Evolutionary conservation across 1,284 basidiomycete species (phyloP).

Genomic region (Cutaneotrichosporon sp.): DNA sequence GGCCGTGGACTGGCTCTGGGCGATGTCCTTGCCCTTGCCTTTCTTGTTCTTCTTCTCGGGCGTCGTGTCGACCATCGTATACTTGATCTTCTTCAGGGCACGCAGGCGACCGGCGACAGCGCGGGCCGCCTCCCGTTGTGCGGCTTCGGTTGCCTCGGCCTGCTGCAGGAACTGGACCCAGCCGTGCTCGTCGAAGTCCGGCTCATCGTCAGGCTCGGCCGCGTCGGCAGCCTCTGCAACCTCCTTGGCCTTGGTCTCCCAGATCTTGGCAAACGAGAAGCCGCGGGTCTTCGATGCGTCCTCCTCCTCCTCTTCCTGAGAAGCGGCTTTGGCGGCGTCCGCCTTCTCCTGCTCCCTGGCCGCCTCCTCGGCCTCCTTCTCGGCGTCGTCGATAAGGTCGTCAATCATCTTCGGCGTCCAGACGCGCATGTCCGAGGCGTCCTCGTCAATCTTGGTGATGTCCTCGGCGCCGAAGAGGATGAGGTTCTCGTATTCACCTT

Average conservation of each 20-base stretch:
- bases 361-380: constrained; percentile 64
- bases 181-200: constrained; percentile 60
- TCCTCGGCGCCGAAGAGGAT: constrained; percentile 79
- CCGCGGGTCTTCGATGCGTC: constrained; percentile 49
- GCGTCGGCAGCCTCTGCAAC: constrained; percentile 69
- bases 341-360: constrained; percentile 50
- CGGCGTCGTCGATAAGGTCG: constrained; percentile 77
- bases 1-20: background rate
- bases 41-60: constrained; percentile 11
- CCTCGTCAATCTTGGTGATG: constrained; percentile 65
- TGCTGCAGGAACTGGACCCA: constrained; percentile 61
- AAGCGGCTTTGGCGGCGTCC: constrained; percentile 39
- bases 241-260: constrained; percentile 72
- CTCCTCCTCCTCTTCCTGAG: constrained; percentile 16
- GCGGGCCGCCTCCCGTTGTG: background rate
- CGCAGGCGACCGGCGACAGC: constrained; percentile 8
- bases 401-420: constrained; percentile 79
- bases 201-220: constrained; percentile 55
- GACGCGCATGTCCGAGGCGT: constrained; percentile 29
- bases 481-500: constrained; percentile 73
- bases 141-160: constrained; percentile 6
- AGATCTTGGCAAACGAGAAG: constrained; percentile 84
- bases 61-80: constrained; percentile 2
- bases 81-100: constrained; percentile 12
- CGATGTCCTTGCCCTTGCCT: constrained; percentile 12